Percentiles rank a stretch among this genome's conserved stretches.
Evolutionary conservation across 2,329 filamentous ascomycete species (phyloP).

Genomic region (Calcarisporium arbuscula): DNA sequence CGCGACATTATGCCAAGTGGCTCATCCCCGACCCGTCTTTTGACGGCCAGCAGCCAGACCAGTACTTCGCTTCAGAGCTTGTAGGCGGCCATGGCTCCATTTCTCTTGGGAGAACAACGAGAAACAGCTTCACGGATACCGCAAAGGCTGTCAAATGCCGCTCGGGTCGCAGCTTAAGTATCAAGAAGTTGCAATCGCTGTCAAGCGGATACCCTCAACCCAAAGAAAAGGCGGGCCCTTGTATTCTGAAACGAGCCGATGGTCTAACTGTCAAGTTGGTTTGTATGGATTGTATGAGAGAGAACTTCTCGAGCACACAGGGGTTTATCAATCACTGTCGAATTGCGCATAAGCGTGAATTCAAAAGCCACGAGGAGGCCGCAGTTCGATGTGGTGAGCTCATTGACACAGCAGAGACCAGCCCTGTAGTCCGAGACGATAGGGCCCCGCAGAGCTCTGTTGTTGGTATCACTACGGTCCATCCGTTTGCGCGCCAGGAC

Average conservation of each 20-base stretch:
- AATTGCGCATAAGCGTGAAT: conserved; percentile 88
- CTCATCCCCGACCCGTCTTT: conserved; percentile 83
- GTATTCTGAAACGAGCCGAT: conserved; percentile 79
- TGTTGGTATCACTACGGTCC: conserved; percentile 18
- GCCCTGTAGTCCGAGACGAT: conserved; percentile 16
- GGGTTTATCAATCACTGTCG: conserved; percentile 99
- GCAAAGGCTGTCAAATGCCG: conserved; percentile 43
- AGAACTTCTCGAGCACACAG: conserved; percentile 92
- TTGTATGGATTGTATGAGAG: conserved; percentile 80
- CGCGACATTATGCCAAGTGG: conserved; percentile 93
- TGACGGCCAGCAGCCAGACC: conserved; percentile 57
- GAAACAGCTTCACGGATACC: conserved; percentile 55
- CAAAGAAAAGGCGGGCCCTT: conserved; percentile 79
- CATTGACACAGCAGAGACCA: conserved; percentile 46
- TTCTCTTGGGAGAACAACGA: conserved; percentile 69
- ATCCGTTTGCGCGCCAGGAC: conserved; percentile 34
- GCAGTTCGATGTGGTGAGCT: conserved; percentile 81
- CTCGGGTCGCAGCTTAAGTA: conserved; percentile 40
- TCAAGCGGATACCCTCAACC: conserved; percentile 63
- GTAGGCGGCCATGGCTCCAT: conserved; percentile 39
- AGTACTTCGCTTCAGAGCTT: conserved; percentile 34
- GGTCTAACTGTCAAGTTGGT: conserved; percentile 83
- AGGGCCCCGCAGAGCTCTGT: conserved; percentile 13
- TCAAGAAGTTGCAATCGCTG: conserved; percentile 62
- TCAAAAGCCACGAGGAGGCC: conserved; percentile 93